Percentiles rank a stretch among this genome's conserved stretches.
Conservation (phyloP, 257 asterid genomes). For the Gentiana dahurica region DNA sequence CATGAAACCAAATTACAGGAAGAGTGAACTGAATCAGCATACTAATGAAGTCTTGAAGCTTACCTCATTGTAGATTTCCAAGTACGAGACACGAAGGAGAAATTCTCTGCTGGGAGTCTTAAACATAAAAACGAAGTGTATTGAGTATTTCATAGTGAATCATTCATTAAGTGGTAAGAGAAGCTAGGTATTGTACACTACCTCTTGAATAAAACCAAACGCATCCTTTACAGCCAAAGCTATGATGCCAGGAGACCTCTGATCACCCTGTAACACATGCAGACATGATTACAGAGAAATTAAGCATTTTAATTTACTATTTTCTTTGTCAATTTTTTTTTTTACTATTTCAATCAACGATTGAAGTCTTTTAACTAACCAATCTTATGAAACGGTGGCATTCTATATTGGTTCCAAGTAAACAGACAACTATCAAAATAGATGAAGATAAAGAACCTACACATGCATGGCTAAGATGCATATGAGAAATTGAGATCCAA, state of each 20-base stretch:
- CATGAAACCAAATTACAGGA: too few species aligned
- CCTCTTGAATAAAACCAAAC: constrained; percentile 98
- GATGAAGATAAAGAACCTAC: too few species aligned
- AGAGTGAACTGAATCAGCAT: too few species aligned
- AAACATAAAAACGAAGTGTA: constrained; percentile 18
- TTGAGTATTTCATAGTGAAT: neutral
- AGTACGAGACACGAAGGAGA: constrained; percentile 91
- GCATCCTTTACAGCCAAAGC: constrained; percentile 99
- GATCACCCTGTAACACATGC: constrained; percentile 75
- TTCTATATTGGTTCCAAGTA: too few species aligned
- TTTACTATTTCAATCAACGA: too few species aligned
- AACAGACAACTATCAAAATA: too few species aligned
- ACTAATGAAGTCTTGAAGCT: constrained; percentile 11
- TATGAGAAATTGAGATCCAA: too few species aligned
- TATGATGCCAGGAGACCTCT: constrained; percentile 98
- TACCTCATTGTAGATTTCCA: constrained; percentile 99
- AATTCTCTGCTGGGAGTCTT: constrained; percentile 97
- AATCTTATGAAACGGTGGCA: too few species aligned
- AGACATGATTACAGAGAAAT: neutral
- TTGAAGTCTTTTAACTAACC: too few species aligned
- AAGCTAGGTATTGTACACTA: constrained; percentile 19
- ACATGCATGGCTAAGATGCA: too few species aligned
- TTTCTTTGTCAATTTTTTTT: too few species aligned
- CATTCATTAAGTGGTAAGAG: neutral
- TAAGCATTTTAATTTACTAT: neutral